A percentile compares a stretch with the other conserved stretches of the same genome.
phyloP scores from a whole-genome alignment of 768 basidiomycete species.

The Rhodosporidiobolus odoratus region DNA sequence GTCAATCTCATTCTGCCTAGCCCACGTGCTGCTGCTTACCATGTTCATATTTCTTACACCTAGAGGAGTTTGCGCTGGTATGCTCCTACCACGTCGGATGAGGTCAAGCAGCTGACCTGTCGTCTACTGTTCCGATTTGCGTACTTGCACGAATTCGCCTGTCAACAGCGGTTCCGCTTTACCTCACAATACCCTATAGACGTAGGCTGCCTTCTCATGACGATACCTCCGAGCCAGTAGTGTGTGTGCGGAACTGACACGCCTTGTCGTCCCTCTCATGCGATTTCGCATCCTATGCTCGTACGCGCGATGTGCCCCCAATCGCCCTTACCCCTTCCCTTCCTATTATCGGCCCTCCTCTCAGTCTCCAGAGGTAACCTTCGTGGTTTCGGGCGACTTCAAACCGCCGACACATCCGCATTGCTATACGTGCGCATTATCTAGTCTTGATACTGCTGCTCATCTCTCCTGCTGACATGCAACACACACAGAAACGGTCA shows the following conservation, averaged over 20 bases:
- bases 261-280: background rate
- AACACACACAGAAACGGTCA: slow-evolving; percentile 43
- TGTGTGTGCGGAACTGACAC: background rate
- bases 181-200: slow-evolving; percentile 71
- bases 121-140: slow-evolving; percentile 49
- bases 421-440: slow-evolving; percentile 55
- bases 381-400: slow-evolving; percentile 61
- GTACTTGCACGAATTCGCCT: no score
- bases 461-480: slow-evolving; percentile 30
- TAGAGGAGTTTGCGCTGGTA: slow-evolving; percentile 30
- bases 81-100: slow-evolving; percentile 1
- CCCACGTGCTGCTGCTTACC: background rate
- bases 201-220: background rate
- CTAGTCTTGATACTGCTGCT: slow-evolving; percentile 24
- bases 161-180: slow-evolving; percentile 62
- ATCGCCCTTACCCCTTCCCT: no score
- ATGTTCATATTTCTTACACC: background rate
- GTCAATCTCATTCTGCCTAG: background rate
- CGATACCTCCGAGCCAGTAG: background rate
- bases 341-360: no score
- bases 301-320: no score
- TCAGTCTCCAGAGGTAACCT: slow-evolving; percentile 78
- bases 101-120: slow-evolving; percentile 50
- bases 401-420: slow-evolving; percentile 76
- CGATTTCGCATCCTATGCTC: no score